Conservation (phyloP, 1,139 yeast species). For the Kluyveromyces marxianus region DNA sequence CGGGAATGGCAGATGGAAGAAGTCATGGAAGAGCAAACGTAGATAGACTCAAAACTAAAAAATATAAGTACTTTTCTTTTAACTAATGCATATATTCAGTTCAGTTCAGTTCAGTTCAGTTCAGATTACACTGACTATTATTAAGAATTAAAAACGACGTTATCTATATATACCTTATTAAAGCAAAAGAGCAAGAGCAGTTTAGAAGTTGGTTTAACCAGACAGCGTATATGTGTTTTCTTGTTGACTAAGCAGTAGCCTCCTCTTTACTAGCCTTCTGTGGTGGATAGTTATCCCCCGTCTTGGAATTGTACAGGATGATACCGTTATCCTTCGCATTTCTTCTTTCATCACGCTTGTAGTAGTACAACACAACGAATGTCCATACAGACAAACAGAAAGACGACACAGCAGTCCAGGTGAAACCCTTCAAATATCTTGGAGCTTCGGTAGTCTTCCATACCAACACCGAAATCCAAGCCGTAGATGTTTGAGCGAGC, state of each 20-base stretch:
- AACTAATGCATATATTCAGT: neutral
- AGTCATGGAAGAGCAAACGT: conserved; percentile 5
- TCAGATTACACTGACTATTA: too few species aligned
- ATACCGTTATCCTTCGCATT: conserved; percentile 49
- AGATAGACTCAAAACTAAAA: neutral
- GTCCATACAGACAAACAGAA: conserved; percentile 40
- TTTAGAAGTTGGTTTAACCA: too few species aligned
- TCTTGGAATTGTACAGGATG: conserved; percentile 38
- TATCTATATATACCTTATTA: too few species aligned
- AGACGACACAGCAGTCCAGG: conserved; percentile 39
- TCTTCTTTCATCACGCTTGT: conserved; percentile 49
- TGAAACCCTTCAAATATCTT: conserved; percentile 42
- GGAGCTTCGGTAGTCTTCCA: conserved; percentile 51
- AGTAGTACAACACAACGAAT: conserved; percentile 45
- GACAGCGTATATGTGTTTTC: too few species aligned
- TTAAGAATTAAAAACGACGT: too few species aligned
- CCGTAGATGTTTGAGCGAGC: conserved; percentile 35
- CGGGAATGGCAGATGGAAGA: neutral
- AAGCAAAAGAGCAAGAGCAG: neutral
- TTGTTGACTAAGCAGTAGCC: neutral
- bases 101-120: too few species aligned
- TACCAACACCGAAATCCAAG: conserved; percentile 39
- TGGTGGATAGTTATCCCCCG: conserved; percentile 17
- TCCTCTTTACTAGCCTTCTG: conserved; percentile 3
- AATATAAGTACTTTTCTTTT: neutral